Evolutionary conservation across 2,329 filamentous ascomycete species (phyloP).

Genomic region (Leptographium lundbergii): DNA sequence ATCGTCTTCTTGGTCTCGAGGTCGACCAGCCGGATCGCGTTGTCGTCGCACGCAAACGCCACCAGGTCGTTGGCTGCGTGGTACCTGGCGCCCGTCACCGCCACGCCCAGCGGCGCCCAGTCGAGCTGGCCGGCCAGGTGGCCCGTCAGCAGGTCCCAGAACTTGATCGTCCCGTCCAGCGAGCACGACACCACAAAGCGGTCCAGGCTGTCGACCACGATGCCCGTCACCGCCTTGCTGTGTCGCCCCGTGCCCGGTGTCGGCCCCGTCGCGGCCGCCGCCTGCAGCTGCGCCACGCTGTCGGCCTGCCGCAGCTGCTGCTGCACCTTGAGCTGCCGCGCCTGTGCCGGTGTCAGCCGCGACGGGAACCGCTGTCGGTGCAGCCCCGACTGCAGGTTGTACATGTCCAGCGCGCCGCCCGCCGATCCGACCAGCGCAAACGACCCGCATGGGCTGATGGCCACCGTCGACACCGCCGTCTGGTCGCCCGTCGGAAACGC

Average conservation of each 20-base stretch:
- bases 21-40: constrained; percentile 79
- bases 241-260: constrained; percentile 55
- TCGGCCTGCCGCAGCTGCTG: constrained; percentile 48
- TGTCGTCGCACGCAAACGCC: constrained; percentile 79
- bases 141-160: constrained; percentile 91
- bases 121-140: constrained; percentile 68
- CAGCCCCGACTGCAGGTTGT: constrained; percentile 86
- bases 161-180: constrained; percentile 86
- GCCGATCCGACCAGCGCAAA: constrained; percentile 85
- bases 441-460: constrained; percentile 82
- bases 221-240: constrained; percentile 67
- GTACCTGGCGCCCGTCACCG: constrained; percentile 66
- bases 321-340: constrained; percentile 58
- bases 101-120: constrained; percentile 60
- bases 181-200: constrained; percentile 75
- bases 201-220: constrained; percentile 84
- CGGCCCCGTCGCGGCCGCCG: constrained; percentile 24
- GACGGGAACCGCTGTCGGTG: constrained; percentile 83
- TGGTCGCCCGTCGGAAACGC: constrained; percentile 77
- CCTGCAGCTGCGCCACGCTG: constrained; percentile 38
- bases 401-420: constrained; percentile 80
- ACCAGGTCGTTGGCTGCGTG: constrained; percentile 75
- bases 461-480: constrained; percentile 71
- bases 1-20: constrained; percentile 83
- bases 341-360: constrained; percentile 62